Percentiles rank a stretch among this genome's conserved stretches.
These are phyloP conservation scores for Phytophthora colocasiae DNA, from an alignment of 352 stramenopile genomes.

Conservation along the genomic window DNA sequence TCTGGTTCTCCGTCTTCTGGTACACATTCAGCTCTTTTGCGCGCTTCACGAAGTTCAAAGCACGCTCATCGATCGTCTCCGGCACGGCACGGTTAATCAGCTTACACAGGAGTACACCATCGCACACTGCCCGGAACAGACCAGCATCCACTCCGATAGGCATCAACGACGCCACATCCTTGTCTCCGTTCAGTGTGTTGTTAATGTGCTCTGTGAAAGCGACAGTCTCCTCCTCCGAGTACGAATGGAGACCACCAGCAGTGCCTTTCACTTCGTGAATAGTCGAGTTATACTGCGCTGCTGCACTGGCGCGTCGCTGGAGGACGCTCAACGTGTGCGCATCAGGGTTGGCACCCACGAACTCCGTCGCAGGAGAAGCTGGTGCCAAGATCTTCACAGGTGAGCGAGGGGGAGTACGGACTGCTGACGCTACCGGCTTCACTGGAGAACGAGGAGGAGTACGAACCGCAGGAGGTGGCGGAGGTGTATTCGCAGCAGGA, in stretches of 20 bases:
- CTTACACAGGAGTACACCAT: slow-evolving; percentile 93
- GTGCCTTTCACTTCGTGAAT: slow-evolving; percentile 87
- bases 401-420: slow-evolving; percentile 29
- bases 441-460: slow-evolving; percentile 34
- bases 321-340: slow-evolving; percentile 64
- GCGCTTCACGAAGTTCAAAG: slow-evolving; percentile 87
- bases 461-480: slow-evolving; percentile 21
- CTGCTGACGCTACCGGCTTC: slow-evolving; percentile 3
- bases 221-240: slow-evolving; percentile 90
- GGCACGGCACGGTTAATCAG: slow-evolving; percentile 92
- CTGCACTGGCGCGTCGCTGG: slow-evolving; percentile 68
- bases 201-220: slow-evolving; percentile 95
- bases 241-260: slow-evolving; percentile 83
- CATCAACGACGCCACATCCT: slow-evolving; percentile 65
- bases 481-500: slow-evolving; percentile 37
- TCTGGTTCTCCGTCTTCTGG: slow-evolving; percentile 92
- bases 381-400: slow-evolving; percentile 25
- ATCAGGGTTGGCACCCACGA: slow-evolving; percentile 36
- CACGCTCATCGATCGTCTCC: slow-evolving; percentile 93
- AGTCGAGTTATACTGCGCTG: slow-evolving; percentile 64
- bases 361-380: slow-evolving; percentile 13
- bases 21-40: slow-evolving; percentile 86
- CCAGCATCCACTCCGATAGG: slow-evolving; percentile 83
- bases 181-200: slow-evolving; percentile 79
- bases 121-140: slow-evolving; percentile 82